Evolutionary conservation across 2,329 filamentous ascomycete genomes (phyloP), one percentile per base, ranked within the genome.

Genomic region (Colletotrichum sp.): DNA sequence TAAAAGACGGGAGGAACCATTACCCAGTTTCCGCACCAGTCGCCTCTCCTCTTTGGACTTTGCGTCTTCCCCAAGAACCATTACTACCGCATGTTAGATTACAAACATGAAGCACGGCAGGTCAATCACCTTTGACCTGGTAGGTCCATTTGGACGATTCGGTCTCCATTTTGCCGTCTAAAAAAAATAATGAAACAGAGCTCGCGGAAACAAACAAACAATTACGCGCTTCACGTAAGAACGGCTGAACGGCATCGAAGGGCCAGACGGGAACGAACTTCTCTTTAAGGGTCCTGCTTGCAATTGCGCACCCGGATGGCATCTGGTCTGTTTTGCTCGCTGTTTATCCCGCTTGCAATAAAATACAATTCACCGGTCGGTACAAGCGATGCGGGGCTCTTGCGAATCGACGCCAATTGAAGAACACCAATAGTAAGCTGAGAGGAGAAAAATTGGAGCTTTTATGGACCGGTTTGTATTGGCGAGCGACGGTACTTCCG

Each of bases 1-100:
- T 32, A 60, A 27, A 44, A 34, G 66, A 36, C 52, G 66, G 32
- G 52, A 68, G 66, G 52, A 60, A 28, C 7, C 22, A 63, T 3
- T 68, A 82, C 82, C 81, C 25, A 83, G 55, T 60, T 83, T 83
- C 7, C 78, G 78, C 11, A 83, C 77, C 6, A 83, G 78, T 9
- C 77, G 77, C 19, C 78, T 77, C 30, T 83, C 81, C 27, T 82
- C 81, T 48, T 70, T 76, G 52, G 68, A 70, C 34, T 70, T 70
- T 30, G 68, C 68, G 15, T n/a, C 59, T n/a, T 70, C 68, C 57
- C 68, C 68, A 25, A 70, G 68, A 19, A 70, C 61, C 68, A 70
- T 70, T 13, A 63, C 68, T 70, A 19, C n/a, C 9, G 22, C 48
- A 59, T 16, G 65, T 68, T 32, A 68, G 65, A 8, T 25, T 22